Evolutionary conservation across 345 rosid species (phyloP).

Genomic region (Dipteronia dyeriana): DNA sequence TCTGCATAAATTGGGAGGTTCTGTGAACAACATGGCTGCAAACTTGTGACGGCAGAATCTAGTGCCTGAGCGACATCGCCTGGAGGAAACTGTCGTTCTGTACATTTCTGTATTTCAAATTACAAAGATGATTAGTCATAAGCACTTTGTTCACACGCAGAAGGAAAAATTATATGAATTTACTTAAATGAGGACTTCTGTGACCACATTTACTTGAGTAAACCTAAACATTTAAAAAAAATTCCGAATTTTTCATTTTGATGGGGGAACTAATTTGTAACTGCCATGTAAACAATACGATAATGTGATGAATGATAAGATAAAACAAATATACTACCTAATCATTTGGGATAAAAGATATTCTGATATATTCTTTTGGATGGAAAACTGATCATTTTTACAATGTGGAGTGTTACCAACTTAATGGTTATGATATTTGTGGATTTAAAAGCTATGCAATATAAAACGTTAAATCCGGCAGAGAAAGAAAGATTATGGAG

Average conservation of each 20-base stretch:
- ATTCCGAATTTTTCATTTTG: too few species aligned
- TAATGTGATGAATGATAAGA: too few species aligned
- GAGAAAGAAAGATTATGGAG: neutral
- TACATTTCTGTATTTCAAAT: conserved; percentile 66
- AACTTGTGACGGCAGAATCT: conserved; percentile 70
- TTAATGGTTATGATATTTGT: neutral
- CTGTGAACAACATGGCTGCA: conserved; percentile 74
- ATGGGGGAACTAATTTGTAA: too few species aligned
- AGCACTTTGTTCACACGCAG: neutral
- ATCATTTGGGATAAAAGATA: too few species aligned
- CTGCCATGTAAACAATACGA: too few species aligned
- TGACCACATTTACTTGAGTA: too few species aligned
- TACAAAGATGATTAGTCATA: neutral
- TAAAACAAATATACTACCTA: too few species aligned
- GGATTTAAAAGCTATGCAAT: neutral
- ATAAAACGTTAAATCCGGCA: neutral
- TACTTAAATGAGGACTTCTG: neutral
- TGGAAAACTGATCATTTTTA: too few species aligned
- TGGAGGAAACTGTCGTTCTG: conserved; percentile 81
- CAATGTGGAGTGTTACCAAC: too few species aligned
- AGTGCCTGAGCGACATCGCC: conserved; percentile 77
- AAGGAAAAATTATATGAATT: neutral
- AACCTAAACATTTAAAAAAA: too few species aligned
- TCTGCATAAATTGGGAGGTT: conserved; percentile 80
- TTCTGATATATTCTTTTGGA: too few species aligned